Conservation (phyloP, 805 yeast genomes). For the Candida piceae region DNA sequence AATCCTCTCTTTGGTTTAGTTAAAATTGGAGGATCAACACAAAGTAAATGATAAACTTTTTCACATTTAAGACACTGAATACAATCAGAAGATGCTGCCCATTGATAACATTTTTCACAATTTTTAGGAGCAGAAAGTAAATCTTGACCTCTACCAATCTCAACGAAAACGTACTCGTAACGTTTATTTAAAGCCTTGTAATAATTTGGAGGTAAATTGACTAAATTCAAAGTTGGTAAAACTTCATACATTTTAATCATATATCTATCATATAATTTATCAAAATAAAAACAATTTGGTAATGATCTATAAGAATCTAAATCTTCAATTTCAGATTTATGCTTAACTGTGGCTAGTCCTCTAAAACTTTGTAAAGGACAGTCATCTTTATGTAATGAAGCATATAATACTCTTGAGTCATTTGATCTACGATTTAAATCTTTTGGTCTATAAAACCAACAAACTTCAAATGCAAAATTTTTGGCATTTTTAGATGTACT, state of each 20-base stretch:
- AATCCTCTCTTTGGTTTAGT: constrained; percentile 82
- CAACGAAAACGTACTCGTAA: constrained; percentile 71
- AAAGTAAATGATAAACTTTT: constrained; percentile 67
- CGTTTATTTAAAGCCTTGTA: constrained; percentile 59
- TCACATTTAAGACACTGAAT: constrained; percentile 78
- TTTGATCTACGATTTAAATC: constrained; percentile 65
- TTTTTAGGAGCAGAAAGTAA: constrained; percentile 58
- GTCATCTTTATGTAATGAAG: constrained; percentile 79
- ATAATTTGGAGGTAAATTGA: constrained; percentile 55
- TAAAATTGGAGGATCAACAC: constrained; percentile 78
- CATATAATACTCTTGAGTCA: constrained; percentile 74
- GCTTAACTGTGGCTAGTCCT: constrained; percentile 69
- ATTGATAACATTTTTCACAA: constrained; percentile 75
- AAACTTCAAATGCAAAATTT: constrained; percentile 59
- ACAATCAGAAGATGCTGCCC: constrained; percentile 75
- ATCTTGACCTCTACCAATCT: constrained; percentile 58
- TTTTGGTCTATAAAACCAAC: constrained; percentile 88
- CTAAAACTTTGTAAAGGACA: constrained; percentile 74
- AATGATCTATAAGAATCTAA: constrained; percentile 47
- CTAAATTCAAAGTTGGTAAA: constrained; percentile 54
- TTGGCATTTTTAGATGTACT: constrained; percentile 40
- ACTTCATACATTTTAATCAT: constrained; percentile 80
- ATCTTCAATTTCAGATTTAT: constrained; percentile 59
- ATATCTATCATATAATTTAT: constrained; percentile 78
- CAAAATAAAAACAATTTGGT: constrained; percentile 80